These are phyloP conservation scores for Pestalotiopsis sp. DNA, from an alignment of 2,329 filamentous ascomycete species.

Conservation along the genomic window DNA sequence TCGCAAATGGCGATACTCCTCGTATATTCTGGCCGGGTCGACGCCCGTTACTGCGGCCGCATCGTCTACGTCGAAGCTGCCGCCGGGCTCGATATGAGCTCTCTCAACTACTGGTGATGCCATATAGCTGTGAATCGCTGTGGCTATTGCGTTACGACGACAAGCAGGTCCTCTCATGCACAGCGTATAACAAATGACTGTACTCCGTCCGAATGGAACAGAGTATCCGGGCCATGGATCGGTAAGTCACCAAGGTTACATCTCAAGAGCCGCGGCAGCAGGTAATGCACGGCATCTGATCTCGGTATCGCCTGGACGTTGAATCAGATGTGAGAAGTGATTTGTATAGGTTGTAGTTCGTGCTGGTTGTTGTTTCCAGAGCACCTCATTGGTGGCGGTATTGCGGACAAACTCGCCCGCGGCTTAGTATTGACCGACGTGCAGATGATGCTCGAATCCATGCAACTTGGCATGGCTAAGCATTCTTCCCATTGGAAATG, in stretches of 20 bases:
- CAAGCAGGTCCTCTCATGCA: not conserved
- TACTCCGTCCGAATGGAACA: not conserved
- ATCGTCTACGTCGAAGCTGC: conserved; percentile 18
- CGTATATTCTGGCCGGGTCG: conserved; percentile 19
- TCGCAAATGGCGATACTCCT: conserved; percentile 21
- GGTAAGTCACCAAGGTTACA: not conserved
- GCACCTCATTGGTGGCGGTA: not conserved
- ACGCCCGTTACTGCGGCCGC: conserved; percentile 21
- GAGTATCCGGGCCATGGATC: not conserved
- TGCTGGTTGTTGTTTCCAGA: not conserved
- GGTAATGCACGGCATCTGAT: not conserved
- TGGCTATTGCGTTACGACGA: not conserved
- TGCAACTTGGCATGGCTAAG: not conserved
- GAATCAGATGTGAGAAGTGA: not conserved
- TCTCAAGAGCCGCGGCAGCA: not conserved
- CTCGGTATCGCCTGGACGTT: not conserved
- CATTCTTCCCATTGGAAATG: not conserved
- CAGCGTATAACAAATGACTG: not conserved
- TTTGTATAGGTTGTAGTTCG: not conserved
- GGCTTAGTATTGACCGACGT: not conserved
- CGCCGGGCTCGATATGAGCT: not conserved
- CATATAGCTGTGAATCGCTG: not conserved
- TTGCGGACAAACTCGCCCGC: not conserved
- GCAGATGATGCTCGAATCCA: not conserved
- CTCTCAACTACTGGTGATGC: not conserved